Conservation (phyloP, 1,284 basidiomycete genomes). For the Marasmius tenuissimus region DNA sequence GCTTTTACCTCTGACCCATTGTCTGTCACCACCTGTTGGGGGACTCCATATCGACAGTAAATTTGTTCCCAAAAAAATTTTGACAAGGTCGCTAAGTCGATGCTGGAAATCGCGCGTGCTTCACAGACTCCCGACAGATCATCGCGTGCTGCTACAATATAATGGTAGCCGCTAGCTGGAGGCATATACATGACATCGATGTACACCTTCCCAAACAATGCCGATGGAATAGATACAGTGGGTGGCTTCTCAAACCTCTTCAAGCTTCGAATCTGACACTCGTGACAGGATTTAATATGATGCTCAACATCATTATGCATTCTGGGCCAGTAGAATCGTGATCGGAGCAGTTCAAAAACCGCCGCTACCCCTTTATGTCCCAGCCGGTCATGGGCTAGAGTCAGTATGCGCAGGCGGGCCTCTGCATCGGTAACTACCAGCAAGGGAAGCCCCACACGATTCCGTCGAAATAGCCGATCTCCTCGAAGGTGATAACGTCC, state of each 20-base stretch:
- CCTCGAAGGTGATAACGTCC: not conserved
- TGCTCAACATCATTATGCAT: not conserved
- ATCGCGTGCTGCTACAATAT: conserved; percentile 25
- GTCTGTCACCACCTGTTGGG: conserved; percentile 32
- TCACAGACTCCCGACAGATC: conserved; percentile 29
- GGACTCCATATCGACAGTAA: conserved; percentile 19
- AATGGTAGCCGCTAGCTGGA: not conserved
- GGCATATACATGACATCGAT: not conserved
- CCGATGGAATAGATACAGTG: not conserved
- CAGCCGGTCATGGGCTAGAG: conserved; percentile 13
- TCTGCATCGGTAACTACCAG: not conserved
- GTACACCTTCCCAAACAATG: not conserved
- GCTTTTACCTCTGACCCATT: conserved; percentile 26
- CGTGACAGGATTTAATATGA: not conserved
- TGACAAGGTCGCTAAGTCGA: conserved; percentile 24
- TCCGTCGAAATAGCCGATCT: not conserved
- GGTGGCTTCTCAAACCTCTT: not conserved
- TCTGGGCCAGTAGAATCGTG: not conserved
- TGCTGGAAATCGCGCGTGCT: conserved; percentile 21
- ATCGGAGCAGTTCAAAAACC: conserved; percentile 3
- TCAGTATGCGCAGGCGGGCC: conserved; percentile 11
- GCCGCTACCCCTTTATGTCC: conserved; percentile 10
- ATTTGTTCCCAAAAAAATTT: too few species aligned
- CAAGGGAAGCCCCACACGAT: not conserved
- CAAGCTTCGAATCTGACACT: not conserved